Evolutionary conservation across 179 eudicot genomes (phyloP).

Genomic region (Gypsophila paniculata): DNA sequence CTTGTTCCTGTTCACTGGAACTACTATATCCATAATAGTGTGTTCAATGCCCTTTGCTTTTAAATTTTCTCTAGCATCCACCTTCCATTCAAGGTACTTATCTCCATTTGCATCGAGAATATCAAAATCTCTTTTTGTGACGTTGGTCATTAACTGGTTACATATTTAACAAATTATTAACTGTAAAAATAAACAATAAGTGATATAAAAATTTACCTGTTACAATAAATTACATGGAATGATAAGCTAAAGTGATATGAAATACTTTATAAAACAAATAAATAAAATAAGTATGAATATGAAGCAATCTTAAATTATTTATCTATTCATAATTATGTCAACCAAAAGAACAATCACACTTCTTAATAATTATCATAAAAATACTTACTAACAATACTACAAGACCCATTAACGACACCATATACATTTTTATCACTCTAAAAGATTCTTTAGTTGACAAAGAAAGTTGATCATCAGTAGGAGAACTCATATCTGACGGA

Average conservation of each 20-base stretch:
- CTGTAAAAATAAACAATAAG: too few species aligned
- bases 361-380: not conserved
- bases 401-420: not conserved
- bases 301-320: not conserved
- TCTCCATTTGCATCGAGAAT: not conserved
- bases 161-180: not conserved
- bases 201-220: not conserved
- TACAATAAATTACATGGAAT: too few species aligned
- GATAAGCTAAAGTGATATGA: not conserved
- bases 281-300: not conserved
- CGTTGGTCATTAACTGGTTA: not conserved
- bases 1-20: not conserved
- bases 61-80: not conserved
- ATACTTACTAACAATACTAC: not conserved
- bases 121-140: not conserved
- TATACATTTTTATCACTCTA: not conserved
- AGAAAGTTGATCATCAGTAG: not conserved
- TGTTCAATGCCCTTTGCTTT: not conserved
- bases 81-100: not conserved
- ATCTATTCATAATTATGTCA: not conserved
- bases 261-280: too few species aligned
- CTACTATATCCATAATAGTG: not conserved
- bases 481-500: too few species aligned
- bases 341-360: not conserved
- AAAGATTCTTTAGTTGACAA: not conserved